phyloP scores from a whole-genome alignment of 495 filamentous ascomycete genomes.

The Oidiodendron maius region DNA sequence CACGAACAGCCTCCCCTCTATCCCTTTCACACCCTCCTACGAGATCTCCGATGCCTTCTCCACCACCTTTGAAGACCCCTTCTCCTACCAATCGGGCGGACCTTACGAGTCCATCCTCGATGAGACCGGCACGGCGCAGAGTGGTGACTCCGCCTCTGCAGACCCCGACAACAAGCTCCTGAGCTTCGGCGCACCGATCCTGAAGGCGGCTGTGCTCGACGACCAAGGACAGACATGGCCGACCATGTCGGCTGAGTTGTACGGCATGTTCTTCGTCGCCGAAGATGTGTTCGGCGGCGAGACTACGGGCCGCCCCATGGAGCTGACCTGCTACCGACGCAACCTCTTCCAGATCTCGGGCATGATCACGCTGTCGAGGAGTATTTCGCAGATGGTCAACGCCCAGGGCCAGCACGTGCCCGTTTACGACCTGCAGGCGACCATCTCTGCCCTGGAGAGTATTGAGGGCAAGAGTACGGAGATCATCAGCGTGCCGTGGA shows the following conservation, averaged over 20 bases:
- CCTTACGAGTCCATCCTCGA: conserved; percentile 41
- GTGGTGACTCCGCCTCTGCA: conserved; percentile 22
- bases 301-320: conserved; percentile 54
- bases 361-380: conserved; percentile 68
- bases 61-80: conserved; percentile 64
- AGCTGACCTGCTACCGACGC: conserved; percentile 86
- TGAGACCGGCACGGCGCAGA: conserved; percentile 17
- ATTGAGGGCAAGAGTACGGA: conserved; percentile 84
- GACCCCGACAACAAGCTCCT: conserved; percentile 76
- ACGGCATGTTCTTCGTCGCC: conserved; percentile 94
- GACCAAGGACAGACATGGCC: conserved; percentile 43
- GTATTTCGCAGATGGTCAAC: conserved; percentile 65
- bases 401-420: conserved; percentile 73
- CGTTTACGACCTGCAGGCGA: conserved; percentile 67
- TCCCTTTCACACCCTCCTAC: conserved; percentile 49
- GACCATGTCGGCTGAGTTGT: conserved; percentile 73
- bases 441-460: conserved; percentile 81
- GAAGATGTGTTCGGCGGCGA: conserved; percentile 55
- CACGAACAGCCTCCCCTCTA: conserved; percentile 30
- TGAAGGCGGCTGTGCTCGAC: conserved; percentile 65
- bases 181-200: conserved; percentile 66
- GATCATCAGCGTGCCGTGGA: conserved; percentile 92
- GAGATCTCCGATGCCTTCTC: conserved; percentile 46
- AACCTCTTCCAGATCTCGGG: conserved; percentile 89
- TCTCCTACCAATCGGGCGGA: conserved; percentile 40